Evolutionary conservation across 1,284 basidiomycete genomes (phyloP), one percentile per base, ranked within the genome.

Genomic region (Cutaneotrichosporon dermatis): DNA sequence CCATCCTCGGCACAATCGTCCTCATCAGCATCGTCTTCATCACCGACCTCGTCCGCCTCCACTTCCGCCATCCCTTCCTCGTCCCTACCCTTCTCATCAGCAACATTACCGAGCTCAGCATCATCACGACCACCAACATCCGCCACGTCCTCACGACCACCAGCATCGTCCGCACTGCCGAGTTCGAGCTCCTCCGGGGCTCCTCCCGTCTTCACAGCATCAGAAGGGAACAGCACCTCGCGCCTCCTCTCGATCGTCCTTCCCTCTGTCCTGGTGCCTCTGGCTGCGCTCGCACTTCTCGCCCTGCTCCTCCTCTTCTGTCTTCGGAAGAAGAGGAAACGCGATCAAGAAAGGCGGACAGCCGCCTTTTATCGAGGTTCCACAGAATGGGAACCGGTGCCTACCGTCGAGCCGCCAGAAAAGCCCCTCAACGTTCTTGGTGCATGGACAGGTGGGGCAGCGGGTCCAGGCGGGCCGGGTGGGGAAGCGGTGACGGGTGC

Each of bases 231-330:
- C 15, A 25, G 15, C 43, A n/a, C 43, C 13, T 8, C 13, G 33
- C 43, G 34, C 39, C 41, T 16, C 40, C 53, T 45, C 40, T 42
- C 54, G 13, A 44, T 55, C 50, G 42, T 59, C 43, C 54, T 55
- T 25, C 58, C 58, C 9, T 54, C 58, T 5, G 49, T 59, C 10
- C 43, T 59, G n/a, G 54, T 51, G 3, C 58, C 58, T 4, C 37
- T 59, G 6, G 44, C 37, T 3, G 49, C 45, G 25, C 39, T 55
- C 8, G 43, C 43, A 3, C 15, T 33, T 15, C 33, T 55, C 13
- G 39, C 35, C 13, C 25, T 55, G 11, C 42, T 55, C 36, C 33
- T 59, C 10, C 37, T 50, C 4, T 49, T 37, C 36, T 46, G 42
- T 16, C 42, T 59, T 4, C 35, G 49, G 37, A 51, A 40, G 36